phyloP scores from a whole-genome alignment of 331 rosid genomes.

The Cydonia oblonga region DNA sequence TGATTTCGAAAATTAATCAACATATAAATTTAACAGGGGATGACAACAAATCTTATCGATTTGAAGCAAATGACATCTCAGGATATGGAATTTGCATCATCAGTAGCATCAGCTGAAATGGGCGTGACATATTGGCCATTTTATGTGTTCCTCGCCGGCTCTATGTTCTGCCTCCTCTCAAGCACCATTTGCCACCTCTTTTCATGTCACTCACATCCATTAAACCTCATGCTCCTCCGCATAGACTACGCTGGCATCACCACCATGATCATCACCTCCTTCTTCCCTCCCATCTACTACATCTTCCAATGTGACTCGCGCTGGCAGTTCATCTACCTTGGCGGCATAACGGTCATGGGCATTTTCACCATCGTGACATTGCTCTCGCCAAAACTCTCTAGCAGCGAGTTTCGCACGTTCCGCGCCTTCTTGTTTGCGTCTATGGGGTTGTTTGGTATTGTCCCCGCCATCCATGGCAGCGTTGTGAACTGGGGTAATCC shows the following conservation, averaged over 20 bases:
- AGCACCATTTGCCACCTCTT: slow-evolving; percentile 95
- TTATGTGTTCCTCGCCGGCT: slow-evolving; percentile 78
- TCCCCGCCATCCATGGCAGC: slow-evolving; percentile 70
- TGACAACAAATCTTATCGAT: slow-evolving; percentile 34
- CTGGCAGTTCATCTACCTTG: slow-evolving; percentile 76
- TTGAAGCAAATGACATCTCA: slow-evolving; percentile 32
- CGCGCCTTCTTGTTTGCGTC: slow-evolving; percentile 77
- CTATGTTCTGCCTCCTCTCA: slow-evolving; percentile 88
- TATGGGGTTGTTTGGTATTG: slow-evolving; percentile 80
- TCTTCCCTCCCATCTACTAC: slow-evolving; percentile 90
- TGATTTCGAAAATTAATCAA: slow-evolving; percentile 6
- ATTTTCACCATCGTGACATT: slow-evolving; percentile 56
- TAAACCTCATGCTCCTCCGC: slow-evolving; percentile 49
- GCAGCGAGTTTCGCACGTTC: slow-evolving; percentile 40
- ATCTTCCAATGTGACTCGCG: slow-evolving; percentile 73
- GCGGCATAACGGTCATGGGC: slow-evolving; percentile 79
- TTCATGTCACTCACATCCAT: slow-evolving; percentile 61
- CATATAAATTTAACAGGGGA: slow-evolving; percentile 36
- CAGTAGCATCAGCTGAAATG: not conserved
- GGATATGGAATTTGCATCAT: slow-evolving; percentile 14
- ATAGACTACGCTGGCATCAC: slow-evolving; percentile 74
- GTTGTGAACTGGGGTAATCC: slow-evolving; percentile 78
- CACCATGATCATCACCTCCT: slow-evolving; percentile 90
- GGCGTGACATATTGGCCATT: slow-evolving; percentile 67
- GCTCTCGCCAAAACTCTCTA: slow-evolving; percentile 55